A percentile compares a stretch with the other conserved stretches of the same genome.
Conservation (phyloP, 805 yeast genomes). For the Candida namnaoensis region DNA sequence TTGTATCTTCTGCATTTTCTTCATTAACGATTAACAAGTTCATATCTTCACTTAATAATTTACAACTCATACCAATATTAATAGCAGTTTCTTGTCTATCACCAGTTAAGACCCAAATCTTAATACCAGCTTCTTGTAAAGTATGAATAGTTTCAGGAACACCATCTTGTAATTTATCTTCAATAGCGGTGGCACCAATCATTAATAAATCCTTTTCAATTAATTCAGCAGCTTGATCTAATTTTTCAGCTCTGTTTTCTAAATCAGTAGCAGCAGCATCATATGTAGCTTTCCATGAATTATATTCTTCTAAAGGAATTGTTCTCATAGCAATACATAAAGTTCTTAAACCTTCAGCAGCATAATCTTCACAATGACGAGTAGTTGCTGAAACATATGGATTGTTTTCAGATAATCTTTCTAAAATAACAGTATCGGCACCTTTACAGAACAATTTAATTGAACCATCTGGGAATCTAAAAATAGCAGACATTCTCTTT, state of each 20-base stretch:
- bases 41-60: constrained; percentile 91
- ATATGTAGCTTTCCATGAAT: constrained; percentile 56
- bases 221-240: constrained; percentile 84
- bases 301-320: constrained; percentile 71
- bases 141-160: constrained; percentile 97
- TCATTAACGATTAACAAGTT: constrained; percentile 85
- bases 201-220: constrained; percentile 76
- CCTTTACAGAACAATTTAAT: constrained; percentile 90
- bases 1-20: constrained; percentile 69
- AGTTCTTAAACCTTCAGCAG: constrained; percentile 92
- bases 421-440: constrained; percentile 93
- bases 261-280: constrained; percentile 78
- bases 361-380: constrained; percentile 90
- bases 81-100: constrained; percentile 98
- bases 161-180: constrained; percentile 95
- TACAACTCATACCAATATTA: constrained; percentile 98
- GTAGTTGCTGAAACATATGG: constrained; percentile 80
- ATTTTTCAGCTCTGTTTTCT: constrained; percentile 60
- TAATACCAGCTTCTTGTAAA: constrained; percentile 93
- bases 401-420: constrained; percentile 63
- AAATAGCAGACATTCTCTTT: constrained; percentile 94
- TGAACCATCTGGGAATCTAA: constrained; percentile 89
- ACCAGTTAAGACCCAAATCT: constrained; percentile 96
- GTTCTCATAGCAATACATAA: constrained; percentile 85
- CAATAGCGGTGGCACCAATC: constrained; percentile 97